Base-by-base conservation (phyloP, 31 red algal genomes). In the Endocladia muricata region DNA sequence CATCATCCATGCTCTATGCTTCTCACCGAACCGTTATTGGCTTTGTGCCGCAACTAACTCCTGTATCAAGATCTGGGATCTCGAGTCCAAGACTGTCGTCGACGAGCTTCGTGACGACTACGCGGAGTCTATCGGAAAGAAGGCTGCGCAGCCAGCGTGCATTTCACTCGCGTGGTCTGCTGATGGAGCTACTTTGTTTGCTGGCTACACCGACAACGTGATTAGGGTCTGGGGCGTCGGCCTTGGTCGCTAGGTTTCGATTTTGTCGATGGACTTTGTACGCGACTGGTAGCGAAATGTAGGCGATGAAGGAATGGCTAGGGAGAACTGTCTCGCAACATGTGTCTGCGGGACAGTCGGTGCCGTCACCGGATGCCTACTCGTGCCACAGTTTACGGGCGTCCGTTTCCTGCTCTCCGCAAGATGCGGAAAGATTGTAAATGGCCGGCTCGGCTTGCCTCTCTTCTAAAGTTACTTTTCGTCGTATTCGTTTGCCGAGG, bases 1-100 rank as follows among this genome's bases (percentile, higher is more conserved):
- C 61, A 94, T 94, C 34, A 99, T 99, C 74, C 84, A 99, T 47
- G 84, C 92, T 17, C 48, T 99, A 43, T 99, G 97, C 79, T 99
- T 99, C 92, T 99, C 97, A 19, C 97, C 97, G 54, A 96, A 93
- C 63, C 79, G 97, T 28, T 99, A 99, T 81, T 99, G 97, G 97
- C 93, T 99, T 58, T 95, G 92, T 74, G 92, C 97, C 39, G 97
- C 97, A 26, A 99, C 97, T 30, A 90, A 93, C 79, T 83, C 84
- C 39, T 93, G 88, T 52, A 88, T 99, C 41, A 95, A 95, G 84
- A 95, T 99, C 59, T 99, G 97, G 97, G 97, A 99, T 76, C 74
- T 99, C 39, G 97, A 99, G 70, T 90, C 74, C 55, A 99, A 99
- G 97, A 91, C 81, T 26, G 89, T 99, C 62, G 97, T 99, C 7